Evolutionary conservation across 495 filamentous ascomycete species (phyloP).

Genomic region (Penicillium argentinense): DNA sequence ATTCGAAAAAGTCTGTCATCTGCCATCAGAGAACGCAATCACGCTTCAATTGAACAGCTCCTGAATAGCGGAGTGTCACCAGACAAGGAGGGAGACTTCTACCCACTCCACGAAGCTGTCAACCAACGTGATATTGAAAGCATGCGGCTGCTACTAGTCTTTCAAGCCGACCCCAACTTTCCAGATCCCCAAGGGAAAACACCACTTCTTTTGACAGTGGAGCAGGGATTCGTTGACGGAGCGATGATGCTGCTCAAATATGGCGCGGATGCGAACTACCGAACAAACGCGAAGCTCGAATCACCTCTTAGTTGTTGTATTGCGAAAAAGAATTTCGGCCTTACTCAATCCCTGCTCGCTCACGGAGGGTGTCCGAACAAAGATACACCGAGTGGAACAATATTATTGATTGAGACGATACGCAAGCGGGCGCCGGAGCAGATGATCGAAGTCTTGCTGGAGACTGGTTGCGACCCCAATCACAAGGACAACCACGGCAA

Average conservation of each 20-base stretch:
- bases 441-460: conserved; percentile 47
- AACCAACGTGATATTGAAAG: conserved; percentile 43
- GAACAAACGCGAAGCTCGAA: conserved; percentile 36
- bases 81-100: conserved; percentile 33
- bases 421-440: conserved; percentile 40
- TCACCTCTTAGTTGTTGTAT: conserved; percentile 41
- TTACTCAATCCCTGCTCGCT: conserved; percentile 45
- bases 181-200: conserved; percentile 39
- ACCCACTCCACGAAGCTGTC: conserved; percentile 44
- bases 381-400: conserved; percentile 43
- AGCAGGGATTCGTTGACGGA: conserved; percentile 42
- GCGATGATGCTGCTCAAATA: conserved; percentile 49
- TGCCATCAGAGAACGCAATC: conserved; percentile 44
- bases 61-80: conserved; percentile 51
- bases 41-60: conserved; percentile 49
- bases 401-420: conserved; percentile 46
- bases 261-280: conserved; percentile 50
- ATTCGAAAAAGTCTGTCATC: conserved; percentile 3
- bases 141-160: conserved; percentile 48
- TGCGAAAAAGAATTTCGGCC: conserved; percentile 34
- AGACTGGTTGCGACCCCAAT: conserved; percentile 50
- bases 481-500: conserved; percentile 51
- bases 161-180: conserved; percentile 48
- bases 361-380: conserved; percentile 48
- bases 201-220: conserved; percentile 42